These are phyloP conservation scores for Neopestalotiopsis rosae DNA, from an alignment of 2,329 filamentous ascomycete genomes.

Conservation along the genomic window DNA sequence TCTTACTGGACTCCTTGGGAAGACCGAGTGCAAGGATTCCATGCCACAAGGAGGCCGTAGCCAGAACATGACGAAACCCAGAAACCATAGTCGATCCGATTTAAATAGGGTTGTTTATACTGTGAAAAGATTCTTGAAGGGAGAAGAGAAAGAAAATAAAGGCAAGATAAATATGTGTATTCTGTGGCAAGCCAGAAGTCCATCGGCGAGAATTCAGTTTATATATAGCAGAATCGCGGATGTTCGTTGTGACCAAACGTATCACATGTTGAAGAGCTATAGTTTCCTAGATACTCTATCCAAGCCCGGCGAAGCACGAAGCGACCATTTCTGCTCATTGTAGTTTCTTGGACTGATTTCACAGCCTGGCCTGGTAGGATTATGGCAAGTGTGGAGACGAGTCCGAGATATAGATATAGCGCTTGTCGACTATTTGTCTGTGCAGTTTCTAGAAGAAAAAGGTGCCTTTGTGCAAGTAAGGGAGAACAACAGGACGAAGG, in stretches of 20 bases:
- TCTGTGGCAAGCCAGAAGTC: neutral
- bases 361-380: neutral
- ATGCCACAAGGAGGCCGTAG: neutral
- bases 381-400: neutral
- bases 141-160: neutral
- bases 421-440: neutral
- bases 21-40: neutral
- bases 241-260: neutral
- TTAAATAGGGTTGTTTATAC: too few species aligned
- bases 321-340: neutral
- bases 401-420: neutral
- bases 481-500: neutral
- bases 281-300: too few species aligned
- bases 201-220: neutral
- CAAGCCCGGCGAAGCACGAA: neutral
- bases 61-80: neutral
- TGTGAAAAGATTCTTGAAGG: too few species aligned
- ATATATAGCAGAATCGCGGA: neutral
- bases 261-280: too few species aligned
- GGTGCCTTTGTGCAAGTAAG: too few species aligned
- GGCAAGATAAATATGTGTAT: neutral
- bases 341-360: neutral
- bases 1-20: neutral
- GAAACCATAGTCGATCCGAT: neutral
- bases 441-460: too few species aligned